A percentile compares a stretch with the other conserved stretches of the same genome.
These are phyloP conservation scores for Evernia prunastri DNA, from an alignment of 495 filamentous ascomycete genomes.

Conservation along the genomic window DNA sequence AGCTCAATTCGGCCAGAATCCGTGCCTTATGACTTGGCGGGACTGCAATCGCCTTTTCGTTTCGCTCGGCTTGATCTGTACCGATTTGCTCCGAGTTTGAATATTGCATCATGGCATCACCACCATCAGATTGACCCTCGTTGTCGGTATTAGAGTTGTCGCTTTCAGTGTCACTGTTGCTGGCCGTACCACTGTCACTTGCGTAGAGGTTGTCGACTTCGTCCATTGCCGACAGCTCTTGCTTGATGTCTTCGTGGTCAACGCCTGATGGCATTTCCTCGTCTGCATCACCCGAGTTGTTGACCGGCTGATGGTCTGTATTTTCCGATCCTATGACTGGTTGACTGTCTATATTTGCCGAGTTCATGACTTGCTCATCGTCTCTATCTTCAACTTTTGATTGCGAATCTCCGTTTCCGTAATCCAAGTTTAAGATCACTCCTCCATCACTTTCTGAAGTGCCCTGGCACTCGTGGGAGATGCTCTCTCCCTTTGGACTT, in stretches of 20 bases:
- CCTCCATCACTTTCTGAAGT: neutral
- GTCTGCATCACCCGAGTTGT: neutral
- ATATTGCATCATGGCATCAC: constrained; percentile 33
- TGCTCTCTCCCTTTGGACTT: neutral
- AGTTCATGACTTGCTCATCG: neutral
- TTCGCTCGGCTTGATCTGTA: constrained; percentile 26
- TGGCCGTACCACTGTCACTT: constrained; percentile 22
- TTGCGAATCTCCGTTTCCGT: neutral
- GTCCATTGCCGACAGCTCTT: neutral
- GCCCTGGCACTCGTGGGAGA: neutral
- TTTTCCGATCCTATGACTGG: no score
- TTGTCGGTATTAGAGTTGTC: constrained; percentile 44
- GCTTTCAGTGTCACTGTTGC: constrained; percentile 49
- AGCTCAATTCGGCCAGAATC: constrained; percentile 38
- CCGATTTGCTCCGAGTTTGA: constrained; percentile 36
- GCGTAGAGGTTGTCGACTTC: neutral
- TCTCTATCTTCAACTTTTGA: neutral
- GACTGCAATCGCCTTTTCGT: neutral
- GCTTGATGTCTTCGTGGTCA: neutral
- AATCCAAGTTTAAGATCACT: constrained; percentile 9
- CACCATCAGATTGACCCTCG: constrained; percentile 42
- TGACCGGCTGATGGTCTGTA: neutral
- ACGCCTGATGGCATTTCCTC: neutral
- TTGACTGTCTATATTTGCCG: no score
- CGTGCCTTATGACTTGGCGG: neutral